A percentile compares a stretch with the other conserved stretches of the same genome.
Evolutionary conservation across 257 asterid genomes (phyloP).

Genomic region (Sherardia arvensis): DNA sequence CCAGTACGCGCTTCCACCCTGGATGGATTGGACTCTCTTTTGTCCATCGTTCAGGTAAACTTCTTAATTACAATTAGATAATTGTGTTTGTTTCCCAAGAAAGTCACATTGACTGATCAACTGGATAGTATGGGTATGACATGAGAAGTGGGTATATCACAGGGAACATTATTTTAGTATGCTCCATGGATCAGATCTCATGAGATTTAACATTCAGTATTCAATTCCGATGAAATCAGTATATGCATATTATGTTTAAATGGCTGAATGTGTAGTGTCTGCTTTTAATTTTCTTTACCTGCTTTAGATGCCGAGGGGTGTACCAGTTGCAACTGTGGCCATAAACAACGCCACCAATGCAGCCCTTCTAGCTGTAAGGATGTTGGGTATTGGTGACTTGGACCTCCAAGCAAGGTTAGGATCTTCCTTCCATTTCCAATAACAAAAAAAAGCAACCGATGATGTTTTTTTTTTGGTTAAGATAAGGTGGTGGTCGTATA

Average conservation of each 20-base stretch:
- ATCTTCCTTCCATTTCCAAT: not conserved
- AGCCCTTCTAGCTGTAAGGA: slow-evolving; percentile 77
- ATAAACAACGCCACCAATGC: slow-evolving; percentile 94
- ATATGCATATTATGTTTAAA: not conserved
- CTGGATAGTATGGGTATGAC: not conserved
- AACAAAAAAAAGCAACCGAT: not conserved
- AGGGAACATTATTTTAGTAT: not conserved
- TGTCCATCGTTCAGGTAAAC: slow-evolving; percentile 93
- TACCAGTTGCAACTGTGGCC: slow-evolving; percentile 93
- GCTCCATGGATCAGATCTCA: not conserved
- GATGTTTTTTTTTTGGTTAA: not conserved
- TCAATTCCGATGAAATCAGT: too few species aligned
- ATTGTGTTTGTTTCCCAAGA: too few species aligned
- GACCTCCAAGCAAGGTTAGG: slow-evolving; percentile 67
- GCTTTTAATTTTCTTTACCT: not conserved
- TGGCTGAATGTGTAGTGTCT: not conserved
- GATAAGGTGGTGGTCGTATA: not conserved
- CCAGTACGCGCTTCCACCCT: slow-evolving; percentile 89
- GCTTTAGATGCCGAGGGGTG: slow-evolving; percentile 91
- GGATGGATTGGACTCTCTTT: slow-evolving; percentile 90
- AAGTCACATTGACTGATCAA: not conserved
- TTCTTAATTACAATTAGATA: not conserved
- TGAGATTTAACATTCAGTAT: not conserved
- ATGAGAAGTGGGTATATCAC: not conserved
- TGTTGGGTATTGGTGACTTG: slow-evolving; percentile 67